Conservation (phyloP, 2,329 filamentous ascomycete species). For the Colletotrichum australisinense region DNA sequence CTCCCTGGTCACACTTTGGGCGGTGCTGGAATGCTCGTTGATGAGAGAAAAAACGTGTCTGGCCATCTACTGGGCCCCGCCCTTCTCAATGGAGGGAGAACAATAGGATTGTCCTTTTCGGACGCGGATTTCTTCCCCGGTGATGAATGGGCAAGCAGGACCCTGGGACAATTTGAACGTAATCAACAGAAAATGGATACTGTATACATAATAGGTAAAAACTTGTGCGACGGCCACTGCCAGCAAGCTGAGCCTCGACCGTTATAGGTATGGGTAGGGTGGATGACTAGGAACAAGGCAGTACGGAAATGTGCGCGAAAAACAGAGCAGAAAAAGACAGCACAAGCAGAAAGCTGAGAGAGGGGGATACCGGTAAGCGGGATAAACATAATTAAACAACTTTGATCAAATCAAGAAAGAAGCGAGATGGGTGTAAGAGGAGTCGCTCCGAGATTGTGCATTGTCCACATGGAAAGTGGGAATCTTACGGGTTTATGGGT, state of each 20-base stretch:
- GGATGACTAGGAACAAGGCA: not conserved
- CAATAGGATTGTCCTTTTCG: not conserved
- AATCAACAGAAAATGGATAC: not conserved
- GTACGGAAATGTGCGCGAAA: conserved; percentile 5
- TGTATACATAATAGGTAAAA: not conserved
- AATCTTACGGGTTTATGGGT: not conserved
- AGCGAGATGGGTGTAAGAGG: conserved; percentile 1
- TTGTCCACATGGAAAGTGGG: not conserved
- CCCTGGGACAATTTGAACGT: not conserved
- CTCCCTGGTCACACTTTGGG: not conserved
- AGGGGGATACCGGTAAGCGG: not conserved
- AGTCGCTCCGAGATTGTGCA: not conserved
- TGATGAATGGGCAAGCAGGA: not conserved
- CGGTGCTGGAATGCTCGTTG: not conserved
- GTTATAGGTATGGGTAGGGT: not conserved
- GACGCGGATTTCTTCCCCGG: not conserved
- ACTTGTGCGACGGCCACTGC: not conserved
- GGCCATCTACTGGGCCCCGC: too few species aligned
- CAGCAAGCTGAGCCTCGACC: not conserved
- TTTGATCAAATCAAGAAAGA: conserved; percentile 3
- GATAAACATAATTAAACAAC: not conserved
- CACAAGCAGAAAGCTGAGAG: too few species aligned
- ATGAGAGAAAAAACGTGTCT: not conserved
- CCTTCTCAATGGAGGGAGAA: not conserved
- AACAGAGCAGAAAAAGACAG: not conserved